These are phyloP conservation scores for Ambrosia trifida DNA, from an alignment of 129 eudicot genomes.

Conservation along the genomic window DNA sequence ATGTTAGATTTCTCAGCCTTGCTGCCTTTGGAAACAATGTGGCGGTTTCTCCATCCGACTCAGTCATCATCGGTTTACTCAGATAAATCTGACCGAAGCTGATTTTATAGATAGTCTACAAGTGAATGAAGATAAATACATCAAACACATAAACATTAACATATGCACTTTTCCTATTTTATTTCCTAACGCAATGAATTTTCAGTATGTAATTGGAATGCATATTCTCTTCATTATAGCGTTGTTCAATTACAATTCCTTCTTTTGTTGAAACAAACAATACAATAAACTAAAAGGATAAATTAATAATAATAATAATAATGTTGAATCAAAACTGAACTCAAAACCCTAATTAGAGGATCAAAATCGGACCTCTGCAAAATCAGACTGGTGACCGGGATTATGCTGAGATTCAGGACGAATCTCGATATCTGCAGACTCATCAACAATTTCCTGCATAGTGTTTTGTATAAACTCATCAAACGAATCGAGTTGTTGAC, in stretches of 20 bases:
- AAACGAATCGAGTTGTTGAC: conserved; percentile 84
- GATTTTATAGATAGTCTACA: conserved; percentile 86
- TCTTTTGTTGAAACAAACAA: no score
- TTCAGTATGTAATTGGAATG: no score
- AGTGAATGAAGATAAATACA: conserved; percentile 15
- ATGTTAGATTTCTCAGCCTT: conserved; percentile 83
- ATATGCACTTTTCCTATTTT: not conserved
- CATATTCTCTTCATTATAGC: no score
- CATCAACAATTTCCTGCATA: conserved; percentile 95
- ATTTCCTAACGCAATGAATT: not conserved
- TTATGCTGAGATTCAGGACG: conserved; percentile 94
- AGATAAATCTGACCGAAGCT: conserved; percentile 86
- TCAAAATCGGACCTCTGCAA: conserved; percentile 62
- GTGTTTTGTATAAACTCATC: conserved; percentile 93
- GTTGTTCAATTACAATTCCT: no score
- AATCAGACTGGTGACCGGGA: conserved; percentile 83
- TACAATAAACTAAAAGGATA: no score
- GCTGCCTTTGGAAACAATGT: conserved; percentile 97
- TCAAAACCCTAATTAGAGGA: conserved; percentile 5
- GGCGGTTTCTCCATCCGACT: conserved; percentile 96
- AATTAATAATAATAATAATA: no score
- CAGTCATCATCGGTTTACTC: conserved; percentile 97
- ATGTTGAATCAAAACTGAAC: not conserved
- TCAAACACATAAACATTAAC: conserved; percentile 1
- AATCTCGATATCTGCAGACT: conserved; percentile 87